Base-by-base conservation (phyloP, 768 basidiomycete genomes). In the Cystobasidium ongulense region DNA sequence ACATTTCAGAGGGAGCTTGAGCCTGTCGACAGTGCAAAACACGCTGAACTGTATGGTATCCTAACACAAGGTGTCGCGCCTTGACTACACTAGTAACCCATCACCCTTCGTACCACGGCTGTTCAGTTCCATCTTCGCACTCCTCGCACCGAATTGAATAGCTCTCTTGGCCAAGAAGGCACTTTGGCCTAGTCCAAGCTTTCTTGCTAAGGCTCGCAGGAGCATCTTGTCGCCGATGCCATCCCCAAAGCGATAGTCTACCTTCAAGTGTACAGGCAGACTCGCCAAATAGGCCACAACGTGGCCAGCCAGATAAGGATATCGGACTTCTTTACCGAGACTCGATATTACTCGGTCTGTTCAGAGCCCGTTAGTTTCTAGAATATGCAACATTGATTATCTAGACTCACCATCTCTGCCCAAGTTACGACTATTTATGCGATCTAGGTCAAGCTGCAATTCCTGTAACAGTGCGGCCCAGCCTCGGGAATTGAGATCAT, bases 191-290 rank as follows among this genome's bases (percentile, higher is more conserved):
- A 97, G 83, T 0, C 94, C 93, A n/a, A 92, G 78, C 76, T 86
- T 86, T 75, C 83, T 82, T 39, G 89, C 87, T 1, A 89, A 87
- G 33, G 89, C 80, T 68, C 95, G 83, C 65, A 98, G 79, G 54
- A 99, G 79, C 81, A 89, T 84, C 83, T 99, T 99, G 80, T 98
- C 96, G 0, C 96, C 96, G 4, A 87, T 73, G 0, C 92, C 92
- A n/a, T 87, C 82, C 3, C 86, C 85, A 31, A 88, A 80, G 31
- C 90, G 82, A 0, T 88, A 88, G 79, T 97, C 91, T 80, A 88
- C 82, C 80, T 99, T 99, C 63, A 85, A 74, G 77, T 93, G 85
- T 7, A 97, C 88, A 0, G 93, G 90, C 0, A 96, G 82, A 1
- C 27, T 21, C 0, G 65, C 59, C 21, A 75, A 59, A 43, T 70